A percentile compares a stretch with the other conserved stretches of the same genome.
These are phyloP conservation scores for Ophiocordyceps camponoti-floridani DNA, from an alignment of 2,329 filamentous ascomycete species.

Conservation along the genomic window DNA sequence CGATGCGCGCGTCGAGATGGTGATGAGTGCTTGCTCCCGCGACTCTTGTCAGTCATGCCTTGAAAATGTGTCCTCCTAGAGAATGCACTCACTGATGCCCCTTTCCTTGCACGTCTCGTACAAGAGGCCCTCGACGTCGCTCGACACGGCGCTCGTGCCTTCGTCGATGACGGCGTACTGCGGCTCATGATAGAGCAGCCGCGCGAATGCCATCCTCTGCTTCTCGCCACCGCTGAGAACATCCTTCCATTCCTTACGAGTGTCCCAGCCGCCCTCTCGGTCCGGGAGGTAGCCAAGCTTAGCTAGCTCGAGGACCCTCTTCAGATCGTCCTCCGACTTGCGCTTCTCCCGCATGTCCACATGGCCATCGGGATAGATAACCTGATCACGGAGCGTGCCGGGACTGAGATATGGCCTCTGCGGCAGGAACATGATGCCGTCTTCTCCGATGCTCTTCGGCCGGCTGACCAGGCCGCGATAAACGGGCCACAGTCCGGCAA, in stretches of 20 bases:
- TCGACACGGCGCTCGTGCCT: constrained; percentile 83
- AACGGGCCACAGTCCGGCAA: constrained; percentile 88
- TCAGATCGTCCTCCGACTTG: constrained; percentile 61
- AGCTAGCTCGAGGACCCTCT: constrained; percentile 63
- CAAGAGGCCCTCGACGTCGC: constrained; percentile 81
- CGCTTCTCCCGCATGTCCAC: constrained; percentile 78
- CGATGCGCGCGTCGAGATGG: constrained; percentile 84
- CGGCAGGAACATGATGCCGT: constrained; percentile 97
- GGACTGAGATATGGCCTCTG: constrained; percentile 85
- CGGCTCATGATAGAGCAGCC: constrained; percentile 86
- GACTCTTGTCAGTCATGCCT: background rate
- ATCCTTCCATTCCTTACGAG: constrained; percentile 95
- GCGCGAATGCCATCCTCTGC: constrained; percentile 81
- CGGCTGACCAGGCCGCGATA: constrained; percentile 85
- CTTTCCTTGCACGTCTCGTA: constrained; percentile 88
- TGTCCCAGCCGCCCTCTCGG: constrained; percentile 91
- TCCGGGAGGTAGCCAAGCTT: constrained; percentile 77
- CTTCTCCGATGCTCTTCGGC: constrained; percentile 60
- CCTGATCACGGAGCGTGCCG: constrained; percentile 85
- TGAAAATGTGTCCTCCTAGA: background rate
- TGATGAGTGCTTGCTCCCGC: constrained; percentile 57
- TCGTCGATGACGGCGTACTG: constrained; percentile 90
- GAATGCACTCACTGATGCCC: constrained; percentile 60
- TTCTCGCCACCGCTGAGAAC: constrained; percentile 96
- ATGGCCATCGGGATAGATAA: constrained; percentile 93